phyloP scores from a whole-genome alignment of 1,139 yeast genomes.

The Pichia sp. region DNA sequence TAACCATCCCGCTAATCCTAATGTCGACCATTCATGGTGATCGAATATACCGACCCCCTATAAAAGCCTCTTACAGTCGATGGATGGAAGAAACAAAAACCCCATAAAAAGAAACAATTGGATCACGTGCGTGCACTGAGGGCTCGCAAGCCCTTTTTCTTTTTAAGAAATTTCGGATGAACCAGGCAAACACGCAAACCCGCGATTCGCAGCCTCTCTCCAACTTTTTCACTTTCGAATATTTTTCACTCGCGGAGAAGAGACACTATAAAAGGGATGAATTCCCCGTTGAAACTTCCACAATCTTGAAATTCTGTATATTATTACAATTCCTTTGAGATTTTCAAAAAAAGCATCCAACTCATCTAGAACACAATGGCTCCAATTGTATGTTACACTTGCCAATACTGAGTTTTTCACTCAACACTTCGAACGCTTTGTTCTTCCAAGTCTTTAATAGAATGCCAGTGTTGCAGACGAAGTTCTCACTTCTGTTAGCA shows the following conservation, averaged over 20 bases:
- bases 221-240: not conserved
- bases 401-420: constrained; percentile 15
- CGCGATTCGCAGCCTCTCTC: not conserved
- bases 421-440: not conserved
- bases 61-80: too few relatives aligned
- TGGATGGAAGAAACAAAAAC: not conserved
- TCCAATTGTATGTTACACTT: constrained; percentile 72
- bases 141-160: constrained; percentile 1
- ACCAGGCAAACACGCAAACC: not conserved
- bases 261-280: too few relatives aligned
- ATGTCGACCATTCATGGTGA: too few relatives aligned
- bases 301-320: too few relatives aligned
- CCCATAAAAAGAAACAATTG: not conserved
- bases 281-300: too few relatives aligned
- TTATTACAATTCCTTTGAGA: not conserved
- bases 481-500: too few relatives aligned
- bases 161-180: too few relatives aligned
- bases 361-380: constrained; percentile 47
- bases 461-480: too few relatives aligned
- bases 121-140: not conserved
- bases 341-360: not conserved
- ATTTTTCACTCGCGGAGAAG: not conserved
- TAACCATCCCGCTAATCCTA: too few relatives aligned
- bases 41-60: too few relatives aligned
- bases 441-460: constrained; percentile 13